phyloP scores from a whole-genome alignment of 1,284 basidiomycete genomes.

The Irpex lacteus region DNA sequence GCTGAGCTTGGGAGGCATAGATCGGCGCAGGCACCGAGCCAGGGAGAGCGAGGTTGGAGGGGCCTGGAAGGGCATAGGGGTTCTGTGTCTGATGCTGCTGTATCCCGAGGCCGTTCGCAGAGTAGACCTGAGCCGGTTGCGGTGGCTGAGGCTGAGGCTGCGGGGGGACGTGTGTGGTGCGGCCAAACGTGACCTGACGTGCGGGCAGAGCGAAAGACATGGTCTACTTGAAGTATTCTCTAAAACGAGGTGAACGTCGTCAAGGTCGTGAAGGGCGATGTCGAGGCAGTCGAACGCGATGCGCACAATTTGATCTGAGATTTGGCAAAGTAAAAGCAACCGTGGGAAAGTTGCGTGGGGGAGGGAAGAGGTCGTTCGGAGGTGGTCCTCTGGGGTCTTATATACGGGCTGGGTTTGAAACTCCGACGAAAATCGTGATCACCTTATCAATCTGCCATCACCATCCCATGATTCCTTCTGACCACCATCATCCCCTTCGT shows the following conservation, averaged over 20 bases:
- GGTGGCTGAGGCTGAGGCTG: conserved; percentile 37
- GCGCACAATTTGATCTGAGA: conserved; percentile 6
- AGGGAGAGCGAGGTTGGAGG: conserved; percentile 41
- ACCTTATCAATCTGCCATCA: conserved; percentile 19
- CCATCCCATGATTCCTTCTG: conserved; percentile 15
- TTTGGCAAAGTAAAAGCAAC: conserved; percentile 20
- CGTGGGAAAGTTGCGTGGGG: conserved; percentile 30
- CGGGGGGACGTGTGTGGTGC: conserved; percentile 43
- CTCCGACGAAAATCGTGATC: conserved; percentile 26
- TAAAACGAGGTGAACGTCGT: conserved; percentile 7
- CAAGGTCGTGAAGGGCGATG: conserved; percentile 7
- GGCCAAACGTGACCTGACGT: conserved; percentile 74
- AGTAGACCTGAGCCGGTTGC: conserved; percentile 25
- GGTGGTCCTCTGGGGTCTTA: conserved; percentile 21
- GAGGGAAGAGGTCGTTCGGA: conserved; percentile 15
- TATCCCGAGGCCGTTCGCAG: conserved; percentile 39
- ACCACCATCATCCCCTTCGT: conserved; percentile 15
- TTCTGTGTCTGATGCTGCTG: conserved; percentile 43
- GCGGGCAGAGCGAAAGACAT: conserved; percentile 76
- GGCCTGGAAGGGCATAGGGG: conserved; percentile 29
- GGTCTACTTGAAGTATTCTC: conserved; percentile 6
- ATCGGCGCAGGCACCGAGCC: conserved; percentile 29
- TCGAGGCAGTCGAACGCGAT: conserved; percentile 5
- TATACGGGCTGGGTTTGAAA: conserved; percentile 29
- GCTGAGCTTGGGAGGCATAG: conserved; percentile 23